Conservation (phyloP, 805 yeast genomes). For the Spathaspora hagerdaliae region DNA sequence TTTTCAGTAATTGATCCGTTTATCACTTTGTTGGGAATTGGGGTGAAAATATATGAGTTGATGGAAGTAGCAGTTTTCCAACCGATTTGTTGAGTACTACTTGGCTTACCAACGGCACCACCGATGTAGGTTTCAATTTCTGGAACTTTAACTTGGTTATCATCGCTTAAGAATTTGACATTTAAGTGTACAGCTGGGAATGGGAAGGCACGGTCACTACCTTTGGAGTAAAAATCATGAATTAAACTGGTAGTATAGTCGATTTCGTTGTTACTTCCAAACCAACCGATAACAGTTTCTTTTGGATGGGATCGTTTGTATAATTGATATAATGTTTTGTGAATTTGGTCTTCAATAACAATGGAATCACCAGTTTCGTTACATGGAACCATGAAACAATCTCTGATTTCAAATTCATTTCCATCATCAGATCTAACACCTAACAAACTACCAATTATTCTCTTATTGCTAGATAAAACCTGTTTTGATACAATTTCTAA, state of each 20-base stretch:
- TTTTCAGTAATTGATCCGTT: constrained; percentile 55
- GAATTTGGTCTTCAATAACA: constrained; percentile 72
- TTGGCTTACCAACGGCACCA: constrained; percentile 58
- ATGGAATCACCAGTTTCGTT: constrained; percentile 70
- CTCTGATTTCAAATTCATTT: constrained; percentile 63
- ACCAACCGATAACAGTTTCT: constrained; percentile 82
- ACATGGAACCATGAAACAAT: constrained; percentile 80
- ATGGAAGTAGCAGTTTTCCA: constrained; percentile 34
- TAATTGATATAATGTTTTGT: constrained; percentile 64
- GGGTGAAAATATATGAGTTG: constrained; percentile 63
- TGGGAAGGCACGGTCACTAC: constrained; percentile 66
- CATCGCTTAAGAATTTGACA: constrained; percentile 51
- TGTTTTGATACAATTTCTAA: constrained; percentile 66
- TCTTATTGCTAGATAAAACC: constrained; percentile 35
- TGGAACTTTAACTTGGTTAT: constrained; percentile 50
- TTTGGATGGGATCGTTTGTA: constrained; percentile 77
- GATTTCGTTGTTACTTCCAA: constrained; percentile 55
- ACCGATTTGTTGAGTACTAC: constrained; percentile 21
- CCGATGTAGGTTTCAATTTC: constrained; percentile 67
- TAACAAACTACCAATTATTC: constrained; percentile 78
- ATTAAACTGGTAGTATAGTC: constrained; percentile 73
- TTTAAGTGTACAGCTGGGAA: constrained; percentile 78
- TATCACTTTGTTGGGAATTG: constrained; percentile 63
- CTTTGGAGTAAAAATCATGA: constrained; percentile 75
- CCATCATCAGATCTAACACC: constrained; percentile 86